Base-by-base conservation (phyloP, 2,329 filamentous ascomycete genomes). In the Fusarium piperis region DNA sequence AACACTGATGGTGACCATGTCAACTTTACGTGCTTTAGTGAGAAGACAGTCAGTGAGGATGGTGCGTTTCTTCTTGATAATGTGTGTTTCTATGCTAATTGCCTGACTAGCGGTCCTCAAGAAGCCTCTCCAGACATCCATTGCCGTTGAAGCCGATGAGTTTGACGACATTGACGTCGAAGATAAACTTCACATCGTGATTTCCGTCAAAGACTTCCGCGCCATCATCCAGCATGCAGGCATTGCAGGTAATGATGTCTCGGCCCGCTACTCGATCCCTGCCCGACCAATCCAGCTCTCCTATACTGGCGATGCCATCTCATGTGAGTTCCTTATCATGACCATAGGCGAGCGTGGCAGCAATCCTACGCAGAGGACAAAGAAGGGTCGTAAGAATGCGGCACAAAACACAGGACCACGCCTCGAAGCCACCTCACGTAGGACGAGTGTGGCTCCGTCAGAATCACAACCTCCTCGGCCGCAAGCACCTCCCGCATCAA, bases 201-300 rank as follows among this genome's bases (percentile, higher is more conserved):
- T 95, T 77, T 93, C 90, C 74, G 92, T 95, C 77, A 94, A 94
- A 76, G 93, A 95, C 80, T 95, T 95, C 79, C 91, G 93, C 57
- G 91, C 93, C 35, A 93, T 95, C 60, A 89, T 94, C 58, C 88
- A 90, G 35, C 93, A 95, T 80, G 93, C 93, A 11, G 91, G 91
- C 26, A 89, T 90, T 26, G 86, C 91, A 7, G 89, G 90, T 59
- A 90, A 89, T n/a, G 86, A 88, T 51, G 84, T 95, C 15, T 88
- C 86, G 16, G 91, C 92, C 13, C 85, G 85, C 59, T 95, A 94
- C 80, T 94, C 93, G 2, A 83, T 88, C 28, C 92, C 93, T 5
- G 89, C 89, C 16, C 88, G 89, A 16, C 93, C 93, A 1, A 87
- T 95, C 77, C 91, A 94, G 75, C 86, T 95, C 65, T 89, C 86